phyloP scores from a whole-genome alignment of 1,284 basidiomycete species.

The Amanita bisporigera region DNA sequence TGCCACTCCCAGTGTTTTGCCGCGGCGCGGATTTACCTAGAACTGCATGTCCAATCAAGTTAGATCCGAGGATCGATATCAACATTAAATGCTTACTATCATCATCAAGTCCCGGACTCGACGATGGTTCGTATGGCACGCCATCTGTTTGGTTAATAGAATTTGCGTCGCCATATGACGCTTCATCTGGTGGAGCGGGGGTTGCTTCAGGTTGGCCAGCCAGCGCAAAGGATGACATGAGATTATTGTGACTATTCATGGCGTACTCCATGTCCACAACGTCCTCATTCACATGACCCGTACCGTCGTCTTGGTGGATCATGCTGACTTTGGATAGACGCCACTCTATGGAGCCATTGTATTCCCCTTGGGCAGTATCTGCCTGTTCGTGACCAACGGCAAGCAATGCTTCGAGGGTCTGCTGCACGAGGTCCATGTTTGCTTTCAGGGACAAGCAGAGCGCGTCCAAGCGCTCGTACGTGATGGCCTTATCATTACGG shows the following conservation, averaged over 20 bases:
- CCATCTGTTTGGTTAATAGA: background rate
- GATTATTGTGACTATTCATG: constrained; percentile 39
- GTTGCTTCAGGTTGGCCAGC: background rate
- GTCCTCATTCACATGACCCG: constrained; percentile 54
- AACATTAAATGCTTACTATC: constrained; percentile 40
- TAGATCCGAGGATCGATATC: background rate
- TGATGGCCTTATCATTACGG: constrained; percentile 45
- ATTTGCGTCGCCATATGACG: background rate
- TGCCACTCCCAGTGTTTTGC: constrained; percentile 54
- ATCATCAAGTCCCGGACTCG: constrained; percentile 44
- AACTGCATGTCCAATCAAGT: constrained; percentile 9
- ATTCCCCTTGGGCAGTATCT: constrained; percentile 67
- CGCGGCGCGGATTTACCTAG: constrained; percentile 28
- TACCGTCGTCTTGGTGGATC: constrained; percentile 45
- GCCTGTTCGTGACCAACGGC: constrained; percentile 72
- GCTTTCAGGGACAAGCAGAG: constrained; percentile 56
- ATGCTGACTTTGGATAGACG: constrained; percentile 70
- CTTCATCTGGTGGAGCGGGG: background rate
- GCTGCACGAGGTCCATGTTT: constrained; percentile 59
- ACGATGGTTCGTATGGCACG: constrained; percentile 25
- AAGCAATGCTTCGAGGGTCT: constrained; percentile 65
- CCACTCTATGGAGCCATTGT: constrained; percentile 74
- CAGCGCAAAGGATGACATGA: background rate
- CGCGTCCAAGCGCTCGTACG: constrained; percentile 55
- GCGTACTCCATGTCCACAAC: constrained; percentile 67